Evolutionary conservation across 495 filamentous ascomycete genomes (phyloP), one percentile per base, ranked within the genome.

Genomic region (Collariella sp.): DNA sequence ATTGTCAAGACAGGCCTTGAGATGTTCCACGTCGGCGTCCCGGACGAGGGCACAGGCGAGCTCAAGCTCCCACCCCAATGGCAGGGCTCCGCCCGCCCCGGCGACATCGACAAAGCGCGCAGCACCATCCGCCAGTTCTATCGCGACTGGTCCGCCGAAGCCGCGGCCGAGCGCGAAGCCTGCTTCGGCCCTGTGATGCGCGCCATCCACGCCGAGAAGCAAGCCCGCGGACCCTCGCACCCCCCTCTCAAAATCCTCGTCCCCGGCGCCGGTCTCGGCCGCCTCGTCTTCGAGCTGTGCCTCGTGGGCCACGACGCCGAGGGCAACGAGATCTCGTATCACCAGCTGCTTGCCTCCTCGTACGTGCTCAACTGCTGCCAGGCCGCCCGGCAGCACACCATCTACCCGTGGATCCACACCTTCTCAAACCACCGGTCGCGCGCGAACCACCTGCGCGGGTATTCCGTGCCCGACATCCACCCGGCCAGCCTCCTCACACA

Each of bases 241-340:
- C 52, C 46, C 55, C 63, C 62, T 47, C 70, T 89, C 38, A 84
- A 74, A 41, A 80, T 98, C 10, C 74, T 98, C 6, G 83, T 97
- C 22, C 89, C 94, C 2, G 93, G 94, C 5, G 91, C 91, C 4
- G 93, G 93, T 1, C 72, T 98, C 24, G 90, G 89, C 12, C 81
- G 93, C 4, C 70, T 96, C 9, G 87, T 95, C 5, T 89, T 91
- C 60, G 93, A 98, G 12, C 72, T 96, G 43, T 88, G 83, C 61
- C 70, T 70, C n/a, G 76, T 73, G 5, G 93, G 93, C 13, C 95
- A 81, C 69, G 66, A 76, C 0, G 78, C 81, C 1, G 89, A 97
- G 65, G 93, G 94, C 12, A 98, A 97, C 57, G 93, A 98, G 72
- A 90, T 97, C 57, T 94, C 88, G 15, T 96, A 91, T 60, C 93